Base-by-base conservation (phyloP, 2,329 filamentous ascomycete genomes). In the Pseudovirgaria hyperparasitica region DNA sequence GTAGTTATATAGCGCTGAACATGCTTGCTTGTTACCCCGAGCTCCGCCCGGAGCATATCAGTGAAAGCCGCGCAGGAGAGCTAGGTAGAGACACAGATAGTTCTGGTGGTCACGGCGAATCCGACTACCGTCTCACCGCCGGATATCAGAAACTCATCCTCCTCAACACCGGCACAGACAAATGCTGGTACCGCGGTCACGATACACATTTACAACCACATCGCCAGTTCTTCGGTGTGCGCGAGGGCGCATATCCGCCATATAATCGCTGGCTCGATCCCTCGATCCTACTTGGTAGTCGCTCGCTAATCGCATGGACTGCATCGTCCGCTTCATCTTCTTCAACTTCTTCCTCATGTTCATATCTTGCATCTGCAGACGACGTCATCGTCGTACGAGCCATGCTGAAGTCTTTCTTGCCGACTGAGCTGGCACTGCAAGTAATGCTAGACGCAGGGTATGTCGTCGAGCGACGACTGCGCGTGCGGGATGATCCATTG, bases 191-290 rank as follows among this genome's bases (percentile, higher is more conserved):
- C 15, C 14, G 14, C 11, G 21, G 29, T 11, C 14, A 23, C 14
- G 24, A 30, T n/a, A 22, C 23, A 7, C 7, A 14, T 17, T 21
- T 16, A n/a, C 35, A 30, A n/a, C n/a, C n/a, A n/a, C 33, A 38
- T 19, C 30, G 33, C 9, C 26, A 33, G n/a, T 38, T 38, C 30
- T 35, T 31, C 17, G 33, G 35, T n/a, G 25, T 32, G n/a, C n/a
- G 4, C 16, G 20, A 13, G 11, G 26, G 16, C 20, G 22, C 19
- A 35, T 32, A 30, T 22, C 20, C 21, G 22, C 30, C 15, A 9
- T 14, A 10, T n/a, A 4, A 4, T 16, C 24, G 19, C 30, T 9
- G 34, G 32, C 3, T 9, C 6, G 9, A 21, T 17, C 8, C 16
- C 29, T 9, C 16, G 19, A n/a, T n/a, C n/a, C n/a, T n/a, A n/a